Percentiles rank a stretch among this genome's conserved stretches.
Conservation (phyloP, 225 moss, liverwort and hornwort genomes). For the Polytrichum commune region DNA sequence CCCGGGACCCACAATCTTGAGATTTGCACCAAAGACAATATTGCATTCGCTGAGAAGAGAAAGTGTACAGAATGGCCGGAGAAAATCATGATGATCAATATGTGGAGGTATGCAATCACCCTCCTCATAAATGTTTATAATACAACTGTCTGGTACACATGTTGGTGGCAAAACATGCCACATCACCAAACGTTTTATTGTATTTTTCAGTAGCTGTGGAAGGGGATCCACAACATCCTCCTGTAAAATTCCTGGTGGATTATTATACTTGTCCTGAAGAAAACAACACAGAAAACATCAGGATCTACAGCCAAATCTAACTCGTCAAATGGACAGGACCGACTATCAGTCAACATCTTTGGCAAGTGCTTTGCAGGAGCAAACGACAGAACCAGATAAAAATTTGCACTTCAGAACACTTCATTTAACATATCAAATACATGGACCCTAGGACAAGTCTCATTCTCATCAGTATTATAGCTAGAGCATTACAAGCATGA, state of each 20-base stretch:
- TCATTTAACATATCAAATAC: too few relatives aligned
- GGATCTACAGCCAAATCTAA: too few relatives aligned
- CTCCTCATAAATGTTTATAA: conserved; percentile 85
- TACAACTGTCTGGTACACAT: conserved; percentile 84
- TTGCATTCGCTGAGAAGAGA: conserved; percentile 83
- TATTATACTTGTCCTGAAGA: conserved; percentile 63
- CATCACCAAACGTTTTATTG: conserved; percentile 68
- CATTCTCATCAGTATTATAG: too few relatives aligned
- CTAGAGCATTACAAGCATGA: too few relatives aligned
- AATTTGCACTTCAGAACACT: too few relatives aligned
- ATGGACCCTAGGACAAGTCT: too few relatives aligned
- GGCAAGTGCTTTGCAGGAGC: too few relatives aligned
- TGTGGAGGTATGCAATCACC: conserved; percentile 94
- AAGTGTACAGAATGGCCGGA: conserved; percentile 84
- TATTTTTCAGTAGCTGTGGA: conserved; percentile 47
- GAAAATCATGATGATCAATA: conserved; percentile 87
- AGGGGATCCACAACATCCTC: conserved; percentile 70
- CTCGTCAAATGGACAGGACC: too few relatives aligned
- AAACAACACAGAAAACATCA: conserved; percentile 1
- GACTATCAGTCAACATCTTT: too few relatives aligned
- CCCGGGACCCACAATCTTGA: conserved; percentile 64
- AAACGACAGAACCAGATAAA: too few relatives aligned
- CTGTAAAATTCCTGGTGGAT: conserved; percentile 69
- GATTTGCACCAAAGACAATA: conserved; percentile 67
- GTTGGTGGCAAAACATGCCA: conserved; percentile 72